Base-by-base conservation (phyloP, 1,139 yeast species). In the Geotrichum australiense region DNA sequence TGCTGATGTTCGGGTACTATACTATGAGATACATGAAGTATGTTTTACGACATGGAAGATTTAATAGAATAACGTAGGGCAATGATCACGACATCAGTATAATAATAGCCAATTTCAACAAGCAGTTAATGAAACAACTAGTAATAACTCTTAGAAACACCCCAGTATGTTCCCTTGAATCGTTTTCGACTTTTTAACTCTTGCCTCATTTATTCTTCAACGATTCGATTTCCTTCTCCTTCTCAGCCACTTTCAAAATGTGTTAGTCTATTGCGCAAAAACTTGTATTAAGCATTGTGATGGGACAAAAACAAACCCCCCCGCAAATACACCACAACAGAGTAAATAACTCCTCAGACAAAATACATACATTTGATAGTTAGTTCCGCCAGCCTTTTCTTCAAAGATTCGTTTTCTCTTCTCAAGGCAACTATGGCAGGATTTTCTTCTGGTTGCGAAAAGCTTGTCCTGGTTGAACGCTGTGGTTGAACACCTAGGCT, bases 401-500 rank as follows among this genome's bases (percentile, higher is more conserved):
- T 58, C 33, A 61, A 49, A 25, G 47, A 37, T 24, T 61, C 65
- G 43, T 61, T 61, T 38, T 61, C 65, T 37, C 56, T 53, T 29
- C 58, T 49, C 37, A 61, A 41, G 5, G 51, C 39, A n/a, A 45
- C 35, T 8, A 55, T 38, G 25, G 47, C 36, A 4, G 46, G 42
- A 24, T 48, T 54, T 20, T 55, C 57, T 11, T 52, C 56, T 21
- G 50, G 43, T 18, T 47, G 44, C 11, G 52, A 36, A 28, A 53
- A 41, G 23, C 50, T 46, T 19, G 48, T 40, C 2, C 52, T 37
- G 19, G 49, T 41, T 18, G 46, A 35, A 12, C 50, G 45, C 18
- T 37, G 49, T 12, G 43, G 14, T 29, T 14, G 7, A 5, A 29
- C 12, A 6, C 20, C 32, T 29, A 8, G 14, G 7, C 29, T 7